Evolutionary conservation across 176 grass and related monocot species (phyloP), one percentile per base, ranked within the genome.

Genomic region (Juncus effusus): DNA sequence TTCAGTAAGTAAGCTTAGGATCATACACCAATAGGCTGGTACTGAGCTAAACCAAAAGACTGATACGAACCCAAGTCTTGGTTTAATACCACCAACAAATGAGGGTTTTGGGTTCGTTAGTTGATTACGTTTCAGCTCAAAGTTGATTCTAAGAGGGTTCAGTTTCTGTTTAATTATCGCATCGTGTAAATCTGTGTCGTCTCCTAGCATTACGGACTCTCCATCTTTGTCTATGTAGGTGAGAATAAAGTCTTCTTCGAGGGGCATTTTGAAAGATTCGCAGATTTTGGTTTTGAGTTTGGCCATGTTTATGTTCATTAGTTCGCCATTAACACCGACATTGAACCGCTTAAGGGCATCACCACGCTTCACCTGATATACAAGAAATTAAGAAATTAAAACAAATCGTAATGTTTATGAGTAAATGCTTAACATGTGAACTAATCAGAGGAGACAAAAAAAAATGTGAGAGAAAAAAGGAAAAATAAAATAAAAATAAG

Each of bases 211-310:
- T 42, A 96, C 87, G 4, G 38, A 10, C 6, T 96, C 91, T 13
- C 69, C 79, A 70, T 90, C 87, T 37, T 85, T 81, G 73, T 96
- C 91, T 54, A 77, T 78, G 63, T 96, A 96, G 13, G 84, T 85
- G 73, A 96, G 87, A 73, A 50, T 44, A 39, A 87, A 68, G 13
- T 78, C 81, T 56, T 15, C 62, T 63, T 60, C 65, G 36, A 73
- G 15, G 61, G 40, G 81, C 57, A 96, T 74, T 44, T 87, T 87
- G 44, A 96, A 96, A 74, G 72, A 62, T 42, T 75, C 75, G 55
- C 73, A 53, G 63, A 90, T 64, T 15, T 47, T 64, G 40, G 62
- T 42, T 64, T 4, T 64, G 7, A 91, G 64, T 19, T 47, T 51
- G 7, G 41, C 41, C 52, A 87, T 72, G 63, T 81, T 54, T 58